Evolutionary conservation across 495 filamentous ascomycete genomes (phyloP).

Genomic region (Neurospora hispaniola): DNA sequence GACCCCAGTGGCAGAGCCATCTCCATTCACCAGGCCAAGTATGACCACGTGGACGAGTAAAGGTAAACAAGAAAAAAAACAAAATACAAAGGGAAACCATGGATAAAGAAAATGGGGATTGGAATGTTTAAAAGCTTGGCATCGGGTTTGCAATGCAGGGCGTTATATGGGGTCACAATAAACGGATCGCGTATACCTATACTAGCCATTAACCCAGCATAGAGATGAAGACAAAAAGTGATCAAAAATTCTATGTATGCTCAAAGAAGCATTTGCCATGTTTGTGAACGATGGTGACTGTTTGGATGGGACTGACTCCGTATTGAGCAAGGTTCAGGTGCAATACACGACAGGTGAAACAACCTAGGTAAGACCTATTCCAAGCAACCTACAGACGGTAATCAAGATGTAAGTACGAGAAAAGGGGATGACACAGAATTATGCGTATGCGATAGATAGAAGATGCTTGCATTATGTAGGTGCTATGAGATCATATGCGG

Average conservation of each 20-base stretch:
- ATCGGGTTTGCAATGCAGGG: not conserved
- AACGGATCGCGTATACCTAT: not conserved
- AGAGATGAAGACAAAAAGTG: not conserved
- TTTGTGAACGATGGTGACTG: not conserved
- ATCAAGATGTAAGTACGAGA: not conserved
- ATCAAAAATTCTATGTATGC: not conserved
- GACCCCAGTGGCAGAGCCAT: constrained; percentile 86
- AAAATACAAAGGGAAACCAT: not conserved
- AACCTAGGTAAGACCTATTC: not conserved
- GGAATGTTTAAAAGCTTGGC: not conserved
- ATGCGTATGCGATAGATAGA: not conserved
- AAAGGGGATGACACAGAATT: not conserved
- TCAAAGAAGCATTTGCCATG: not conserved
- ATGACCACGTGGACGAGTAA: constrained; percentile 32
- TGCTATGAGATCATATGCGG: not conserved
- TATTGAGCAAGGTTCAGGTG: not conserved
- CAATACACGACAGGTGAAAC: not conserved
- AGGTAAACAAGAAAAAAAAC: not conserved
- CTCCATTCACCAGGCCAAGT: constrained; percentile 57
- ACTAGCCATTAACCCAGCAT: not conserved
- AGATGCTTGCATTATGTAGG: not conserved
- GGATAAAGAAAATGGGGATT: not conserved
- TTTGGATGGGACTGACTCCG: not conserved
- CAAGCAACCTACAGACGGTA: not conserved
- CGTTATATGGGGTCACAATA: not conserved